Evolutionary conservation across 345 rosid species (phyloP).

Genomic region (Brassica juncea): DNA sequence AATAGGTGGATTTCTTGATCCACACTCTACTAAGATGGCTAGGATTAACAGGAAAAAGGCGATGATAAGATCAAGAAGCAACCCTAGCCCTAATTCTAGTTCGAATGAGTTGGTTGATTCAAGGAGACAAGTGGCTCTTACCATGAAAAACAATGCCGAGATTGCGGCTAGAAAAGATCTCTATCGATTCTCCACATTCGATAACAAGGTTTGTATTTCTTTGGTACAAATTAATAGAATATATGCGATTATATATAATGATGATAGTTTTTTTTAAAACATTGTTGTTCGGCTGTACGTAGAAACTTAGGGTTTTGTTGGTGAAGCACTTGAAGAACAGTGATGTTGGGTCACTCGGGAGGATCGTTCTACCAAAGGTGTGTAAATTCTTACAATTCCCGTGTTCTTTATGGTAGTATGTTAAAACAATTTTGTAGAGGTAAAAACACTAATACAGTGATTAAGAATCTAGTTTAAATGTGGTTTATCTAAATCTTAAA

Average conservation of each 20-base stretch:
- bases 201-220: slow-evolving; percentile 48
- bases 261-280: neutral
- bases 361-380: slow-evolving; percentile 92
- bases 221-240: neutral
- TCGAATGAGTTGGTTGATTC: slow-evolving; percentile 29
- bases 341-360: slow-evolving; percentile 77
- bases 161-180: slow-evolving; percentile 28
- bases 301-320: slow-evolving; percentile 64
- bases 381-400: slow-evolving; percentile 32
- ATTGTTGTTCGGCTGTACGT: slow-evolving; percentile 20
- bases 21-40: slow-evolving; percentile 53
- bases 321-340: slow-evolving; percentile 68
- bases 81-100: slow-evolving; percentile 34
- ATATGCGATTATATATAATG: neutral
- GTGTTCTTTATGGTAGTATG: neutral
- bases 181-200: slow-evolving; percentile 45
- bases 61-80: slow-evolving; percentile 50
- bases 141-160: slow-evolving; percentile 1
- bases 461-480: neutral
- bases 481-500: neutral
- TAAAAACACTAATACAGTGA: neutral
- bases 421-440: neutral
- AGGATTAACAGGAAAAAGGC: slow-evolving; percentile 68
- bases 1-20: slow-evolving; percentile 36
- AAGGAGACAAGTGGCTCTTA: slow-evolving; percentile 35